A percentile compares a stretch with the other conserved stretches of the same genome.
phyloP scores from a whole-genome alignment of 2,329 filamentous ascomycete species.

The Ascochyta pisi region DNA sequence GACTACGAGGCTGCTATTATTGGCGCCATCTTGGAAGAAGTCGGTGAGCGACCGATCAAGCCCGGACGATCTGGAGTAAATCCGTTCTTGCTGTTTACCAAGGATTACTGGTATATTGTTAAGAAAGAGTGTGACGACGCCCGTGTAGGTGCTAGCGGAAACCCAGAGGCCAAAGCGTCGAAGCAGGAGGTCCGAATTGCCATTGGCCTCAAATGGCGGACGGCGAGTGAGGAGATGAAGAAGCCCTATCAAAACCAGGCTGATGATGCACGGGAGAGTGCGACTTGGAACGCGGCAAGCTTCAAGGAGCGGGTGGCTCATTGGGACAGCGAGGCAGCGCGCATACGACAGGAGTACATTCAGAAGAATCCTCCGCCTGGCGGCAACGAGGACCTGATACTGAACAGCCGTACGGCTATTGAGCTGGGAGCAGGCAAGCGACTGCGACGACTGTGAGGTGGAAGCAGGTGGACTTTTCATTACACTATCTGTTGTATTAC shows the following conservation, averaged over 20 bases:
- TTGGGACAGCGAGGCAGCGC: slow-evolving; percentile 74
- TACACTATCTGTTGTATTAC: slow-evolving; percentile 25
- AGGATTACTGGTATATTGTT: slow-evolving; percentile 69
- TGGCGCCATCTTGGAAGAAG: slow-evolving; percentile 61
- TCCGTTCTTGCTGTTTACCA: slow-evolving; percentile 89
- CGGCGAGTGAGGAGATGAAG: slow-evolving; percentile 72
- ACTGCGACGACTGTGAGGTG: slow-evolving; percentile 37
- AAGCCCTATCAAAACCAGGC: slow-evolving; percentile 80
- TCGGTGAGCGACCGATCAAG: slow-evolving; percentile 77
- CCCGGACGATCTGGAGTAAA: slow-evolving; percentile 79
- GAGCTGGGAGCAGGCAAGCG: slow-evolving; percentile 47
- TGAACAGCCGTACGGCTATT: slow-evolving; percentile 48
- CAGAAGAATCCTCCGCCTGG: slow-evolving; percentile 42
- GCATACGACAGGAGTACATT: slow-evolving; percentile 54
- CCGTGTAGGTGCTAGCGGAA: slow-evolving; percentile 69
- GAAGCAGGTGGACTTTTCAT: slow-evolving; percentile 1
- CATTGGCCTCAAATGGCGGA: slow-evolving; percentile 90
- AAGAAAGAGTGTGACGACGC: slow-evolving; percentile 72
- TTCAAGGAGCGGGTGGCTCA: slow-evolving; percentile 68
- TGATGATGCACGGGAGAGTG: slow-evolving; percentile 71
- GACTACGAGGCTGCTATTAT: slow-evolving; percentile 66
- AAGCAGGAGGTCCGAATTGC: slow-evolving; percentile 81
- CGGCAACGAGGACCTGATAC: slow-evolving; percentile 37
- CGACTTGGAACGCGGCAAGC: slow-evolving; percentile 63
- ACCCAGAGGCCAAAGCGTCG: slow-evolving; percentile 70